Evolutionary conservation across 1,139 yeast species (phyloP).

Genomic region (Blastobotrys raffinosifermentans): DNA sequence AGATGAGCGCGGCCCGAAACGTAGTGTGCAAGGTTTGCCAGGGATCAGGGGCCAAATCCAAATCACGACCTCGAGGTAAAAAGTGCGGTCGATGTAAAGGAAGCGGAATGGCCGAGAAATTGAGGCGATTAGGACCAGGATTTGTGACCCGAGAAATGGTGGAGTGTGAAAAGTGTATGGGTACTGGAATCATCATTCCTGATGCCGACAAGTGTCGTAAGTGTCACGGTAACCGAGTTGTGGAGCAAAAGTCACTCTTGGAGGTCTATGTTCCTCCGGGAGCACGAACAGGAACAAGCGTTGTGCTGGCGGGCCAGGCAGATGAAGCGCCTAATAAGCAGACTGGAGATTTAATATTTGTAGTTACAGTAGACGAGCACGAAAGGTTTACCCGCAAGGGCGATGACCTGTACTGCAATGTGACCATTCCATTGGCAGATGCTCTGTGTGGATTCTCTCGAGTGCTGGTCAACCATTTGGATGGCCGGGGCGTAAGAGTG

Average conservation of each 20-base stretch:
- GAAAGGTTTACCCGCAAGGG: conserved; percentile 51
- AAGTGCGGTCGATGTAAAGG: conserved; percentile 72
- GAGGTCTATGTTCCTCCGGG: conserved; percentile 80
- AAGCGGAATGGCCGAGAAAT: conserved; percentile 54
- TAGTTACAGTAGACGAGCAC: conserved; percentile 44
- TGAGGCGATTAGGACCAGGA: conserved; percentile 71
- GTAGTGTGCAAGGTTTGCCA: conserved; percentile 64
- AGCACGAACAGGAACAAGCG: conserved; percentile 50
- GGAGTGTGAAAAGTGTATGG: conserved; percentile 66
- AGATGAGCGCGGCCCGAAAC: conserved; percentile 68
- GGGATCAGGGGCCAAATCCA: conserved; percentile 66
- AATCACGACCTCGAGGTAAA: conserved; percentile 48
- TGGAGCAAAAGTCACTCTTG: conserved; percentile 63
- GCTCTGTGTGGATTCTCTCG: conserved; percentile 77
- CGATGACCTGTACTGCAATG: conserved; percentile 56
- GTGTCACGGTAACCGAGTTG: conserved; percentile 61
- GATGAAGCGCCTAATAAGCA: conserved; percentile 64
- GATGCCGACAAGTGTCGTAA: conserved; percentile 69
- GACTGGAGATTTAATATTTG: conserved; percentile 75
- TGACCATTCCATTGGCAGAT: conserved; percentile 65
- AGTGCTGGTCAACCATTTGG: conserved; percentile 66
- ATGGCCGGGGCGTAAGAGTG: conserved; percentile 65
- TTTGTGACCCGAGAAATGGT: conserved; percentile 59
- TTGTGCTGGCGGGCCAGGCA: conserved; percentile 63
- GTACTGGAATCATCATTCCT: conserved; percentile 58